Percentiles rank a stretch among this genome's conserved stretches.
phyloP scores from a whole-genome alignment of 164 flowering plant species.

The Berberis thunbergii region DNA sequence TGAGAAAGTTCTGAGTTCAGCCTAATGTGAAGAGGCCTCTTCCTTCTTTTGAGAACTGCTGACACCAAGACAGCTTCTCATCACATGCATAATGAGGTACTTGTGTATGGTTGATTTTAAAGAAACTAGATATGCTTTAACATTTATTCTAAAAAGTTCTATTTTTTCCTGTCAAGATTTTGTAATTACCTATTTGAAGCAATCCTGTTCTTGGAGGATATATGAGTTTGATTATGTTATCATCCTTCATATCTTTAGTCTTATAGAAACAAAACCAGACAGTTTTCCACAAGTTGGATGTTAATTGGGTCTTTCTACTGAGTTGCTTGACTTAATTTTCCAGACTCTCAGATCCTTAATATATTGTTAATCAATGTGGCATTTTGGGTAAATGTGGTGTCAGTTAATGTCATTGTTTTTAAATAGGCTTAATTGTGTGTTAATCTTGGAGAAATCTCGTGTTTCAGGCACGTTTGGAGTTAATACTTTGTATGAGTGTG shows the following conservation, averaged over 20 bases:
- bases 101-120: too few relatives aligned
- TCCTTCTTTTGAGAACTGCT: too few relatives aligned
- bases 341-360: too few relatives aligned
- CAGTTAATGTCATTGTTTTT: too few relatives aligned
- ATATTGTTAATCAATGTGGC: background rate
- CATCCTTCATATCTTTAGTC: background rate
- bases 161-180: background rate
- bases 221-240: background rate
- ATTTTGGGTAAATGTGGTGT: background rate
- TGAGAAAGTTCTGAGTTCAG: too few relatives aligned
- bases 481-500: too few relatives aligned
- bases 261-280: slow-evolving; percentile 6
- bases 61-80: too few relatives aligned
- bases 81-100: too few relatives aligned
- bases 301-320: background rate
- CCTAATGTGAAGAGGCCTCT: too few relatives aligned
- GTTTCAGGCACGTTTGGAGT: too few relatives aligned
- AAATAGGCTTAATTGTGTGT: background rate
- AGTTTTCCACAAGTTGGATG: background rate
- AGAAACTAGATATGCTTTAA: too few relatives aligned
- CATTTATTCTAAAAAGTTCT: background rate
- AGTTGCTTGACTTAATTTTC: too few relatives aligned
- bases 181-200: background rate
- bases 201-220: background rate
- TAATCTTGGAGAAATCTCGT: background rate